Evolutionary conservation across 495 filamentous ascomycete genomes (phyloP), one percentile per base, ranked within the genome.

Genomic region (Elasticomyces elasticus): DNA sequence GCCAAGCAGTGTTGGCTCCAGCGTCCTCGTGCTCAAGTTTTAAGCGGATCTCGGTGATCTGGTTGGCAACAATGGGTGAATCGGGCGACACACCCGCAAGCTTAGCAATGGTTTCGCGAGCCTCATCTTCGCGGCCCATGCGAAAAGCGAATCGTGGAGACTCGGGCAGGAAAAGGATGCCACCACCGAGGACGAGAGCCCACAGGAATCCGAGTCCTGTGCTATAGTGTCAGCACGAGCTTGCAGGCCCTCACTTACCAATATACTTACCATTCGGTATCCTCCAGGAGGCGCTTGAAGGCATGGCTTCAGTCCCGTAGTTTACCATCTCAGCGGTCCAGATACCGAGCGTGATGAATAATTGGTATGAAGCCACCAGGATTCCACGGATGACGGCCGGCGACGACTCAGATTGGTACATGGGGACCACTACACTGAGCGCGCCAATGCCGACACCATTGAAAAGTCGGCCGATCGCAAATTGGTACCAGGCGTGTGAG

Each of bases 331-430:
- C 81, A 56, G 86, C 84, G 42, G 81, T 78, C 71, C 88, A 87
- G 69, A 91, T 92, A 59, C 87, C 87, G 53, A 89, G 74, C 26
- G 88, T 88, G 67, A 92, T 86, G 71, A 92, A 89, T 22, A 94
- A 78, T 71, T 94, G 87, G 73, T 94, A 92, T 35, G 77, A 77
- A 47, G 78, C 43, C 27, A 68, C 59, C 12, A 65, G 47, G 42
- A 63, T 58, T 53, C 60, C 66, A 33, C 65, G 56, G 33, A 67
- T 51, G 31, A 65, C 62, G n/a, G 62, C 30, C 4, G 64, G 64
- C 6, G 65, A 61, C 10, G 55, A 64, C 51, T 67, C 65, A 15
- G 52, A 52, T 50, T 65, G 64, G 41, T 67, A 68, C 60, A 67
- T 65, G 15, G 65, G 65, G 13, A 54, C 61, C 12, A 68, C 31